Percentiles rank a stretch among this genome's conserved stretches.
These are phyloP conservation scores for Coffea canephora DNA, from an alignment of 257 asterid species.

Conservation along the genomic window DNA sequence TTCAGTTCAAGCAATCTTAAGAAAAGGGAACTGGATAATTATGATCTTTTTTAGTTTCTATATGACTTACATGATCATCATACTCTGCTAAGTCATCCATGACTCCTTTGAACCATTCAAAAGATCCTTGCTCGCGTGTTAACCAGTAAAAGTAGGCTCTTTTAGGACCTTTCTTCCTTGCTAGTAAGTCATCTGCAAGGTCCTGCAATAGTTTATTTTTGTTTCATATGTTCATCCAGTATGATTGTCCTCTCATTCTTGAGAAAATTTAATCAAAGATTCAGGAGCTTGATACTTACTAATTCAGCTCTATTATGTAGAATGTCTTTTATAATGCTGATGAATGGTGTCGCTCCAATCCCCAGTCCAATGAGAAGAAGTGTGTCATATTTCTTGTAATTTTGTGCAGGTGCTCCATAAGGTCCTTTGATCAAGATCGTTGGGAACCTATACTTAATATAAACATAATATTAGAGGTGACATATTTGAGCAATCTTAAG, in stretches of 20 bases:
- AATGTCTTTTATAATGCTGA: constrained; percentile 81
- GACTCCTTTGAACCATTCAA: constrained; percentile 95
- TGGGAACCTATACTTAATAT: constrained; percentile 52
- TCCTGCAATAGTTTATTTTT: constrained; percentile 28
- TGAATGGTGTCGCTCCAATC: constrained; percentile 92
- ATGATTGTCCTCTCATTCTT: background rate
- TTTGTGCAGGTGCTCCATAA: constrained; percentile 92
- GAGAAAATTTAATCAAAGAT: background rate
- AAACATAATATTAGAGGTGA: constrained; percentile 14
- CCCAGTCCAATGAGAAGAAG: constrained; percentile 86
- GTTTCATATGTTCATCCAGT: background rate
- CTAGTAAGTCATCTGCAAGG: constrained; percentile 10
- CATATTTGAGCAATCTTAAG: background rate
- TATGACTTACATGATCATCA: constrained; percentile 55
- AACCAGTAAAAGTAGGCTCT: constrained; percentile 96
- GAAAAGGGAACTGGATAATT: background rate
- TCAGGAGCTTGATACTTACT: constrained; percentile 34
- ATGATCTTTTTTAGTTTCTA: background rate
- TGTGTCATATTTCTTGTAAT: constrained; percentile 75
- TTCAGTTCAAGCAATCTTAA: background rate
- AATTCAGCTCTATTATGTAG: constrained; percentile 43
- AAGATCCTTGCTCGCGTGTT: constrained; percentile 91
- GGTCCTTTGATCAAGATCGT: constrained; percentile 74
- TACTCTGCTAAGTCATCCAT: constrained; percentile 92
- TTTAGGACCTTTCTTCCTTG: constrained; percentile 42